phyloP scores from a whole-genome alignment of 345 rosid species.

The Hibiscus trionum region DNA sequence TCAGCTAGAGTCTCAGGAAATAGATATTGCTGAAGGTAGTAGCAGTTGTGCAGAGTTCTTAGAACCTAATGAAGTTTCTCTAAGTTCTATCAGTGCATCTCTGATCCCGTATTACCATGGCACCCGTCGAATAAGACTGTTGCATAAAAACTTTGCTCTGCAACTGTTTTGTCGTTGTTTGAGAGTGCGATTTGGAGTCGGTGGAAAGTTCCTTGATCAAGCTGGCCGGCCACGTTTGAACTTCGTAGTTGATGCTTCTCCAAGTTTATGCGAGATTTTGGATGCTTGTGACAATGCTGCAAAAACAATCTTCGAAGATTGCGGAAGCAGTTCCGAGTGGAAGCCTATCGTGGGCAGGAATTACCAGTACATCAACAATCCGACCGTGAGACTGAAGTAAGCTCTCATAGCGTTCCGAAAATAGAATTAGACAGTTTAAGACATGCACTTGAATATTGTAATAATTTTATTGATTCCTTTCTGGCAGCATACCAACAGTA shows the following conservation, averaged over 20 bases:
- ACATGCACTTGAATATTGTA: neutral
- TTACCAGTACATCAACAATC: constrained; percentile 28
- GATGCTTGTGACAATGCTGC: constrained; percentile 54
- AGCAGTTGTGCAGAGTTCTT: constrained; percentile 39
- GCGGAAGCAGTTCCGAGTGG: constrained; percentile 66
- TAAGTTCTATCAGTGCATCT: constrained; percentile 38
- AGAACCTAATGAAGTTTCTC: constrained; percentile 43
- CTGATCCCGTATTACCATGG: constrained; percentile 47
- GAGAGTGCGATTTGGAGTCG: constrained; percentile 60
- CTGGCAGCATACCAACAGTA: constrained; percentile 51
- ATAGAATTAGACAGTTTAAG: neutral
- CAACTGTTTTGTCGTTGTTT: constrained; percentile 51
- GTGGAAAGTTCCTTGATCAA: constrained; percentile 40
- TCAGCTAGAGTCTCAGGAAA: constrained; percentile 13
- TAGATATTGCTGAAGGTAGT: constrained; percentile 30
- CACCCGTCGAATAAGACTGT: constrained; percentile 36
- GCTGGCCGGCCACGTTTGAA: constrained; percentile 55
- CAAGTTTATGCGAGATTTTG: constrained; percentile 45
- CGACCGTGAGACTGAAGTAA: constrained; percentile 70
- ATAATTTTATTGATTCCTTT: neutral
- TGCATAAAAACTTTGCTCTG: constrained; percentile 34
- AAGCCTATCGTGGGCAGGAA: constrained; percentile 36
- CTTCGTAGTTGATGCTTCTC: constrained; percentile 55
- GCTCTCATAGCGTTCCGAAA: constrained; percentile 16
- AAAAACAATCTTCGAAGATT: constrained; percentile 34